Base-by-base conservation (phyloP, 2,329 filamentous ascomycete genomes). In the Ramularia endophylla region DNA sequence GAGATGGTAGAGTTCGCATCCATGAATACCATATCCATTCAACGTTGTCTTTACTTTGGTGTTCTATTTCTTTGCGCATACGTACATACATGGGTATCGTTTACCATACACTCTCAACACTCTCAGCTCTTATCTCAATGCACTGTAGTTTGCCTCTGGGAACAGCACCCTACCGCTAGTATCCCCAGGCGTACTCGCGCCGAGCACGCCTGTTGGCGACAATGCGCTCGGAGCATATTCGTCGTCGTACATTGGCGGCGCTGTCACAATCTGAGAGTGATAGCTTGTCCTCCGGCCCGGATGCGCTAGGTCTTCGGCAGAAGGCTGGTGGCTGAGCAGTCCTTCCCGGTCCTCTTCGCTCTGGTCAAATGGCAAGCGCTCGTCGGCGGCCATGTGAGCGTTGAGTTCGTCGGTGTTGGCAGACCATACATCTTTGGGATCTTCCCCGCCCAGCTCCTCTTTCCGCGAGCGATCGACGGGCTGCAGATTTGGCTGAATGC, bases 401-500 rank as follows among this genome's bases (percentile, higher is more conserved):
- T 25, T 25, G 57, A 66, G 40, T 51, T 65, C 56, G 30, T 64
- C 59, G 36, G 66, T 66, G 40, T 68, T 65, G 27, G 66, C 61
- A 22, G 62, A 65, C 69, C 69, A 68, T 12, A 65, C 61, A 59
- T 68, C 72, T 45, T 60, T 67, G 18, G 62, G 65, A 25, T 69
- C 67, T 41, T 70, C 68, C n/a, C 39, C 35, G 28, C 48, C 51
- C 32, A 52, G 38, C 19, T 56, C 44, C 19, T 46, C 45, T 19
- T 37, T 40, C 32, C 40, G 41, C 16, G 65, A 64, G 28, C 67
- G 64, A 36, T 70, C 67, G 27, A 68, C 66, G 30, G 67, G 38
- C 59, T 56, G 51, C 40, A 47, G 27, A 18, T 40, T 49, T 17
- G 75, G 75, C 41, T 77, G 66, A 35, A 70, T 69, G 44, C 77